Evolutionary conservation across 805 yeast species (phyloP).

Genomic region (Candida boleticola): DNA sequence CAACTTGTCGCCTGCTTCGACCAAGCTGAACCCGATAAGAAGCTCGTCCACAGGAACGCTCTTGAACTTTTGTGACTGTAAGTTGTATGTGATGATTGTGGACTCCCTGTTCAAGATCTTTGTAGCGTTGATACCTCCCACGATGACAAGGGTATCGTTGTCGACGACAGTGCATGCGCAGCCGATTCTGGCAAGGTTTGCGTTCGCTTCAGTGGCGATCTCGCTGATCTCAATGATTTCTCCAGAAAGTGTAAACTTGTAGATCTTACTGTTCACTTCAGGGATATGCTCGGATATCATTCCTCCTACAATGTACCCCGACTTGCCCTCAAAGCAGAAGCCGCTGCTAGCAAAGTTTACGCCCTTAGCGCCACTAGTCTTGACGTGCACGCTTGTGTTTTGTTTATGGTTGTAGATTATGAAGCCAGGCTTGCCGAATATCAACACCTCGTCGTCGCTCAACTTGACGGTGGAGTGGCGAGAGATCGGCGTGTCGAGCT

Average conservation of each 20-base stretch:
- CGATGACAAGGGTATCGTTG: conserved; percentile 38
- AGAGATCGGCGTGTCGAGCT: conserved; percentile 46
- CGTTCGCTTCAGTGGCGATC: conserved; percentile 17
- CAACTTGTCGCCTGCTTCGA: conserved; percentile 18
- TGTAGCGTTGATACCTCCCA: conserved; percentile 57
- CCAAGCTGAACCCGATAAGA: conserved; percentile 53
- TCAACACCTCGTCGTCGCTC: conserved; percentile 29
- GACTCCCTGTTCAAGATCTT: conserved; percentile 29
- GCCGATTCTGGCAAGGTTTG: conserved; percentile 49
- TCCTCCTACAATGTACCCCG: conserved; percentile 54
- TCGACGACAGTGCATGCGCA: conserved; percentile 32
- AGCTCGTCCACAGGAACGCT: conserved; percentile 34
- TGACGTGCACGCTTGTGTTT: conserved; percentile 13
- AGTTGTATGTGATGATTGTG: conserved; percentile 36
- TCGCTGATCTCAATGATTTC: conserved; percentile 13
- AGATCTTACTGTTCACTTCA: conserved; percentile 29
- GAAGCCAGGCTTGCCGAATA: conserved; percentile 41
- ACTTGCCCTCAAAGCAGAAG: conserved; percentile 23
- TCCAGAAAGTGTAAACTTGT: conserved; percentile 22
- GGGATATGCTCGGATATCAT: conserved; percentile 25
- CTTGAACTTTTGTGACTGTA: conserved; percentile 13
- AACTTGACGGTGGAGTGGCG: conserved; percentile 47
- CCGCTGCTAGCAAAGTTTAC: conserved; percentile 34
- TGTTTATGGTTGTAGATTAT: conserved; percentile 17
- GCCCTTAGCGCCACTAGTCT: conserved; percentile 16